Evolutionary conservation across 2,329 filamentous ascomycete genomes (phyloP).

Genomic region (Ceratocystiopsis brevicomis): DNA sequence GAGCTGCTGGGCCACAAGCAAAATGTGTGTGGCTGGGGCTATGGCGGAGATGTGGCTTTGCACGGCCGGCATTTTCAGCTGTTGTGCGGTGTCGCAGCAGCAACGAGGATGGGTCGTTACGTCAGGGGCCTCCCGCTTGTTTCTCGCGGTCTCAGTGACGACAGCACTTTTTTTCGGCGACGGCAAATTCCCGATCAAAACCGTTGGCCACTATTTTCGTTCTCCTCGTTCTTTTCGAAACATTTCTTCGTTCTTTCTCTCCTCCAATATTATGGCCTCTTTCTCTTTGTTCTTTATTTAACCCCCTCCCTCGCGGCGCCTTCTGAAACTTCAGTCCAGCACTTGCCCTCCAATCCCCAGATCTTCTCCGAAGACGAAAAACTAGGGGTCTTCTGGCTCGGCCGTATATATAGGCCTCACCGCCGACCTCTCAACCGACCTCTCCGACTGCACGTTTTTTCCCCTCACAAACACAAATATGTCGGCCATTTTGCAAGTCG

Average conservation of each 20-base stretch:
- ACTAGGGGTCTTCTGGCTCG: too few relatives aligned
- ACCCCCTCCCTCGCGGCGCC: neutral
- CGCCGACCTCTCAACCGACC: neutral
- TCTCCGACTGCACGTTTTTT: neutral
- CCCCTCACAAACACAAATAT: conserved; percentile 1
- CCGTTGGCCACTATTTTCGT: neutral
- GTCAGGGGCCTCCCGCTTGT: too few relatives aligned
- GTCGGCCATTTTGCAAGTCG: conserved; percentile 8
- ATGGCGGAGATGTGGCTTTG: too few relatives aligned
- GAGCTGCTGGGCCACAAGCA: too few relatives aligned
- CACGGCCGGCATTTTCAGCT: too few relatives aligned
- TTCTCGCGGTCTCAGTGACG: too few relatives aligned
- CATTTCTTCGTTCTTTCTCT: neutral
- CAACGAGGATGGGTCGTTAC: too few relatives aligned
- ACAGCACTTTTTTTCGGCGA: neutral
- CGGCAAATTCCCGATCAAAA: too few relatives aligned
- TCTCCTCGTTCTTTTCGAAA: neutral
- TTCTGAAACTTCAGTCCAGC: neutral
- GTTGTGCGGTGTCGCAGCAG: too few relatives aligned
- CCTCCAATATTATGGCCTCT: neutral
- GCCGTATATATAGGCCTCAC: neutral
- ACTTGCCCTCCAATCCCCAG: neutral
- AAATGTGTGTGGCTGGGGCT: too few relatives aligned
- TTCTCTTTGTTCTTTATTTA: neutral
- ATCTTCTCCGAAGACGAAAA: too few relatives aligned